A percentile compares a stretch with the other conserved stretches of the same genome.
Conservation (phyloP, 768 basidiomycete species). For the Mycena venus region DNA sequence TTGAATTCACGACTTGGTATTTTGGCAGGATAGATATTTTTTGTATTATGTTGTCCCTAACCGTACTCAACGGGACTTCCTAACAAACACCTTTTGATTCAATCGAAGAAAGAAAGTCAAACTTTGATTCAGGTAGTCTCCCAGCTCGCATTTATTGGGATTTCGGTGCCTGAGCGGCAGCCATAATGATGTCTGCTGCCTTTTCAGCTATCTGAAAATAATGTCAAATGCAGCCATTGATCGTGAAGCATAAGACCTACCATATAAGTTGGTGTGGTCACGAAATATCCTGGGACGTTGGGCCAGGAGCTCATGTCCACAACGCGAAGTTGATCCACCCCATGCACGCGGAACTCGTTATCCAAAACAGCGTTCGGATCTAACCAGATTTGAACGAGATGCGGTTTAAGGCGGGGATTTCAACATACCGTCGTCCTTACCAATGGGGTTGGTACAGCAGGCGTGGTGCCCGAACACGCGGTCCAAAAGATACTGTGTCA, state of each 20-base stretch:
- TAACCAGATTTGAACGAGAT: conserved; percentile 11
- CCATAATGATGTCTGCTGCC: conserved; percentile 45
- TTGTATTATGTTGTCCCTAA: too few species aligned
- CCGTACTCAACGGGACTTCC: too few species aligned
- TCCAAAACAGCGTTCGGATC: conserved; percentile 47
- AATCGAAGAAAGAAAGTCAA: too few species aligned
- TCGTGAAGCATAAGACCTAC: conserved; percentile 21
- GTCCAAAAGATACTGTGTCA: conserved; percentile 42
- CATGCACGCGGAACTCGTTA: conserved; percentile 45
- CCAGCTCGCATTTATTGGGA: not conserved
- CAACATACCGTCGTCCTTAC: conserved; percentile 39
- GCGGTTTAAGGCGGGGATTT: not conserved
- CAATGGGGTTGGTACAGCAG: conserved; percentile 48
- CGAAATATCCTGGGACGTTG: conserved; percentile 49
- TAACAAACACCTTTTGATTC: too few species aligned
- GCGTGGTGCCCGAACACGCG: conserved; percentile 47
- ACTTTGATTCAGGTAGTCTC: too few species aligned
- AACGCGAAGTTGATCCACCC: conserved; percentile 44
- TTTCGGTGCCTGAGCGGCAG: not conserved
- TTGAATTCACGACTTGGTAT: too few species aligned
- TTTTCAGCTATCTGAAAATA: conserved; percentile 44
- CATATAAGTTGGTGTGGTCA: conserved; percentile 49
- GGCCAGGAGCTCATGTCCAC: conserved; percentile 49
- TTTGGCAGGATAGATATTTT: too few species aligned
- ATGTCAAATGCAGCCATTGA: not conserved